Evolutionary conservation across 148 eudicot genomes (phyloP).

Genomic region (Persicaria maculosa): DNA sequence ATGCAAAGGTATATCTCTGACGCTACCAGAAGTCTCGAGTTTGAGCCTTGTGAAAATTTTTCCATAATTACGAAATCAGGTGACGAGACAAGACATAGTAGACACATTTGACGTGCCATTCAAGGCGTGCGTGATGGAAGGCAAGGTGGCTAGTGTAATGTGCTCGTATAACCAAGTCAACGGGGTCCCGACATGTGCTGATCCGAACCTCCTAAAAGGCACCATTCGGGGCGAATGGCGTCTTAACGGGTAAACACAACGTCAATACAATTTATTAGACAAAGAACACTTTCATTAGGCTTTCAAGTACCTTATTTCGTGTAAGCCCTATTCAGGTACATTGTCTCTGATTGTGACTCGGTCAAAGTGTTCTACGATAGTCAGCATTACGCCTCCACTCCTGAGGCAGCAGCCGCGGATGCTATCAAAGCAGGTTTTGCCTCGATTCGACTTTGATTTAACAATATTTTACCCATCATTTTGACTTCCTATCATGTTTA

Average conservation of each 20-base stretch:
- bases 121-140: conserved; percentile 69
- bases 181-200: conserved; percentile 87
- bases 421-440: conserved; percentile 72
- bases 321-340: conserved; percentile 34
- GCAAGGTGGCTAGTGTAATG: conserved; percentile 93
- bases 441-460: neutral
- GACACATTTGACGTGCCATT: conserved; percentile 85
- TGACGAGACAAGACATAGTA: conserved; percentile 73
- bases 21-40: neutral
- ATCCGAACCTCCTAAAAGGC: conserved; percentile 60
- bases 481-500: neutral
- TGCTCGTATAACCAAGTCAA: conserved; percentile 93
- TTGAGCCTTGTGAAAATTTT: neutral
- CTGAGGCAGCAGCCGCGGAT: conserved; percentile 79
- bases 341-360: conserved; percentile 92
- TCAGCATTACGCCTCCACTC: conserved; percentile 76
- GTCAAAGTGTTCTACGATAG: conserved; percentile 61
- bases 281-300: neutral
- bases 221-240: conserved; percentile 68
- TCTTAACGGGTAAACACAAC: conserved; percentile 49
- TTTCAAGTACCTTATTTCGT: neutral
- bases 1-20: conserved; percentile 45
- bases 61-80: conserved; percentile 24
- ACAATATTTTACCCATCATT: neutral
- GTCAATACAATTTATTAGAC: neutral